Evolutionary conservation across 176 grass and related monocot species (phyloP).

Genomic region (Guadua angustifolia): DNA sequence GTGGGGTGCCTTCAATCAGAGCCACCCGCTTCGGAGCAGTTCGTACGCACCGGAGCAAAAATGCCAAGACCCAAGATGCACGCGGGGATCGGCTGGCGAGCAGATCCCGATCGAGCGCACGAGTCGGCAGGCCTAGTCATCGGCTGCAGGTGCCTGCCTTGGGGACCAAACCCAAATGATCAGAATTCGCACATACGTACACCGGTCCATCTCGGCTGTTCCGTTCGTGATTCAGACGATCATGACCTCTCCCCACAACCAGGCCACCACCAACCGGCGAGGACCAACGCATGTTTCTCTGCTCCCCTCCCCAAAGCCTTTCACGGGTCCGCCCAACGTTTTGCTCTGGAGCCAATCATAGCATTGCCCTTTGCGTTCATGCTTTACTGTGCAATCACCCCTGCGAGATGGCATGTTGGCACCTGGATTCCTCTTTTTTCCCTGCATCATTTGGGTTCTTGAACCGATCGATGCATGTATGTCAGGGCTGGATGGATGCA

Average conservation of each 20-base stretch:
- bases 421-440: not conserved
- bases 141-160: not conserved
- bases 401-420: not conserved
- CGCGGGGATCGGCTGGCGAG: not conserved
- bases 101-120: not conserved
- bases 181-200: not conserved
- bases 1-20: not conserved
- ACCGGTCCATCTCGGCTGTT: not conserved
- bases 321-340: not conserved
- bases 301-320: not conserved
- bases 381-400: not conserved
- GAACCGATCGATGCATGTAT: not conserved
- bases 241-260: constrained; percentile 27
- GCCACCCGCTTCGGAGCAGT: not conserved
- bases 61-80: too few relatives aligned
- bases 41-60: not conserved
- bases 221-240: constrained; percentile 21
- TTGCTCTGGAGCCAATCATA: not conserved
- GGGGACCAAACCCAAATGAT: constrained; percentile 37
- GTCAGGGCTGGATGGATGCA: not conserved
- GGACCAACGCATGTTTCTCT: not conserved
- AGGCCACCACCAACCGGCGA: not conserved
- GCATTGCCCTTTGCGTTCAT: not conserved
- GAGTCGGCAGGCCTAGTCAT: not conserved
- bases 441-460: not conserved